Evolutionary conservation across 805 yeast genomes (phyloP).

Genomic region (Ogataea pignaliae): DNA sequence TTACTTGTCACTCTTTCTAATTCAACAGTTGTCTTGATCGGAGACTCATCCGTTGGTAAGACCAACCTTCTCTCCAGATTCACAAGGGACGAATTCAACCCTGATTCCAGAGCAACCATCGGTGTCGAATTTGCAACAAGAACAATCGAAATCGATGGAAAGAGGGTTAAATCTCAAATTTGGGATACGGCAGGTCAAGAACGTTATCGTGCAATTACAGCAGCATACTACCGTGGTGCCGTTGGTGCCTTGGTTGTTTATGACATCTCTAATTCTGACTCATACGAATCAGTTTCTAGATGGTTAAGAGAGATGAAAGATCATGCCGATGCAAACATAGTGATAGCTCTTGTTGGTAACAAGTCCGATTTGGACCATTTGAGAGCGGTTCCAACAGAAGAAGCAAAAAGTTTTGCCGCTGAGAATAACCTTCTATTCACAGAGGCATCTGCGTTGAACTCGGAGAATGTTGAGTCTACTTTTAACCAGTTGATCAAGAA

Average conservation of each 20-base stretch:
- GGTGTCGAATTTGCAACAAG: constrained; percentile 98
- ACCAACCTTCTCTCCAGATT: constrained; percentile 90
- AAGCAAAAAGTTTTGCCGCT: constrained; percentile 89
- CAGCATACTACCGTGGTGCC: constrained; percentile 97
- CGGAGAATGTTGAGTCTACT: constrained; percentile 91
- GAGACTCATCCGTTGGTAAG: constrained; percentile 97
- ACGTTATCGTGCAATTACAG: constrained; percentile 94
- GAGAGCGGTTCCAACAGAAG: constrained; percentile 96
- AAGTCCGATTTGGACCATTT: constrained; percentile 87
- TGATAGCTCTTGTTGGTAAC: constrained; percentile 90
- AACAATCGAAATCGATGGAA: constrained; percentile 82
- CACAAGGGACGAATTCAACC: constrained; percentile 92
- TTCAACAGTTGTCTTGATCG: constrained; percentile 74
- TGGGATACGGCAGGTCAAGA: constrained; percentile 99
- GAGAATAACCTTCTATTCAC: constrained; percentile 91
- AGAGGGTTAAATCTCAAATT: constrained; percentile 81
- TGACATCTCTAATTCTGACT: constrained; percentile 87
- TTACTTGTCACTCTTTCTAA: not conserved
- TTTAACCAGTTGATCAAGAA: constrained; percentile 90
- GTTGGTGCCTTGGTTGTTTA: constrained; percentile 95
- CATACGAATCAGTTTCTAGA: constrained; percentile 79
- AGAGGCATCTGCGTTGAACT: constrained; percentile 91
- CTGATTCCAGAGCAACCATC: constrained; percentile 90
- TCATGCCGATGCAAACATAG: constrained; percentile 92
- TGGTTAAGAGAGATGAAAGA: constrained; percentile 90